Conservation (phyloP, 2,329 filamentous ascomycete species). For the Pestalotiopsis sp. region DNA sequence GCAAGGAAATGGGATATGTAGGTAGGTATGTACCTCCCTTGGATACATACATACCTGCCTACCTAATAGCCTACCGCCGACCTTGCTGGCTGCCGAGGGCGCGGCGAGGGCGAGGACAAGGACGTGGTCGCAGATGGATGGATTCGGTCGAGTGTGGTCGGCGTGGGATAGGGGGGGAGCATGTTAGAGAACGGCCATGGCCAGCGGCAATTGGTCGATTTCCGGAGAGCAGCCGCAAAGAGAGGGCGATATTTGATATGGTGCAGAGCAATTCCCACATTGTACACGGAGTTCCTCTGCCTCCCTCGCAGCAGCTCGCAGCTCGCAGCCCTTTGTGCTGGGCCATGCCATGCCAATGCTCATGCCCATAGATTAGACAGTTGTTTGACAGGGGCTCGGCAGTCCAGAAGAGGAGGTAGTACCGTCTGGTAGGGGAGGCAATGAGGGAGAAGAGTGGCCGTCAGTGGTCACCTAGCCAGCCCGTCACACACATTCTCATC, state of each 20-base stretch:
- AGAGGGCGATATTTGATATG: not conserved
- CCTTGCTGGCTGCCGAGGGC: no score
- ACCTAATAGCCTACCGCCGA: not conserved
- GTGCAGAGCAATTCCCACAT: not conserved
- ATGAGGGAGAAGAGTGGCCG: not conserved
- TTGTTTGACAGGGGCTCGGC: not conserved
- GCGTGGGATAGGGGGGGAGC: not conserved
- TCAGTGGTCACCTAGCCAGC: not conserved
- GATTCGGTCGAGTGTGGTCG: not conserved
- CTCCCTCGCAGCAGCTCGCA: not conserved
- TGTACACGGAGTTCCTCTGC: not conserved
- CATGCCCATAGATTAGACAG: not conserved
- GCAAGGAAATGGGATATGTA: not conserved
- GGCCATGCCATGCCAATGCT: not conserved
- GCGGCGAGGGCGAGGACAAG: no score
- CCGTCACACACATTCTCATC: not conserved
- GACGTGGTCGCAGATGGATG: not conserved
- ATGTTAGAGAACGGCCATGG: not conserved
- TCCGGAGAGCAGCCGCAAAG: not conserved
- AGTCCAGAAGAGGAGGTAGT: not conserved
- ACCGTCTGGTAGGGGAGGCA: not conserved
- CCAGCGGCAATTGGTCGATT: not conserved
- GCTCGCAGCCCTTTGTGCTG: not conserved
- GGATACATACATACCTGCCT: not conserved
- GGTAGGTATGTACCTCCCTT: not conserved